Evolutionary conservation across 495 filamentous ascomycete genomes (phyloP), one percentile per base, ranked within the genome.

Genomic region (Talaromyces ruber): DNA sequence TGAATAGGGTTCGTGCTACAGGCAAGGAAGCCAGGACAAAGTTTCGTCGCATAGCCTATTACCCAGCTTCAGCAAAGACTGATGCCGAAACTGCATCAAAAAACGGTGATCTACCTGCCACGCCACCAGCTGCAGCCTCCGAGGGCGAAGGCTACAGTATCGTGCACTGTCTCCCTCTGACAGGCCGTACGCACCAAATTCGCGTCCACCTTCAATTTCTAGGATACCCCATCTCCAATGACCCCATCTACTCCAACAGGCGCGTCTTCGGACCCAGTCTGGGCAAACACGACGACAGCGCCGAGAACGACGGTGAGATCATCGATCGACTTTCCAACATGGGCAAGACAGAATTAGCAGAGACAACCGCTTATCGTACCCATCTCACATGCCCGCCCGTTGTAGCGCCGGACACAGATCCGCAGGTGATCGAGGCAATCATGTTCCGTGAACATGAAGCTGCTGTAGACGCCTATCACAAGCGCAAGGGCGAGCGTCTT

Each of bases 181-280:
- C 94, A 0, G 94, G 94, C 0, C 85, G 94, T 54, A 98, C 94
- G 6, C 94, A 98, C 68, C 94, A 98, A 70, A 84, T 98, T 21
- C 84, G 94, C 25, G 95, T 98, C 11, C 94, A 98, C 68, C 82
- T 98, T 1, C 94, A 98, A 68, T 96, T 89, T 69, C 76, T 98
- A 11, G 94, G 94, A 8, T 89, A 98, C 67, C 95, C 94, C 2
- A 97, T 98, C 67, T 84, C 88, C 56, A 98, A 98, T 70, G 94
- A 98, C 70, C 94, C 94, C 3, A 98, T 98, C 63, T 98, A 98
- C 72, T 91, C 89, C 66, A 98, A 98, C 68, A 87, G 90, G 62
- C 84, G 84, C 54, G 94, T 98, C 21, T 98, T 95, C 80, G 95
- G 95, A 2, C 78, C 85, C 1, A 81, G 84, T 1, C 82, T 98